Conservation (phyloP, 1,284 basidiomycete genomes). For the Trametes pubescens region DNA sequence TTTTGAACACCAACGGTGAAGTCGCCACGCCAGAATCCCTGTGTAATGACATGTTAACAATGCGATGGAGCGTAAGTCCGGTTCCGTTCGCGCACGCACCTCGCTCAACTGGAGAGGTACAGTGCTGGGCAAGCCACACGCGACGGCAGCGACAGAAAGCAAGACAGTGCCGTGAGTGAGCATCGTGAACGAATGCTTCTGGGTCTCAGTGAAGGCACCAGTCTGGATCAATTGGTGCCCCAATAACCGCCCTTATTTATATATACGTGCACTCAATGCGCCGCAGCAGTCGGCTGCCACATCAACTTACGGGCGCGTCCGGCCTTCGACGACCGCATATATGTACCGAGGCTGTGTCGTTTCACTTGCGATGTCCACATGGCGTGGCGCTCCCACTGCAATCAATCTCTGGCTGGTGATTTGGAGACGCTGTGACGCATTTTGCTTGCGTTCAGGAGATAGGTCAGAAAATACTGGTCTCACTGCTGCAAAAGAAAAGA, state of each 20-base stretch:
- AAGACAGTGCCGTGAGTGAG: constrained; percentile 4
- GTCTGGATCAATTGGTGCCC: no score
- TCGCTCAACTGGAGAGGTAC: constrained; percentile 15
- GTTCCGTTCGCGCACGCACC: neutral
- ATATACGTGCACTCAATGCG: neutral
- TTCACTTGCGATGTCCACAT: neutral
- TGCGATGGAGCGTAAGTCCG: neutral
- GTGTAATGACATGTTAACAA: neutral
- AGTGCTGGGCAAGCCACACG: constrained; percentile 5
- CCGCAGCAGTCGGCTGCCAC: neutral
- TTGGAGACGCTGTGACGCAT: no score
- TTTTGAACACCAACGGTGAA: constrained; percentile 17
- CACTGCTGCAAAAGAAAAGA: no score
- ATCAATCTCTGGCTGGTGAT: no score
- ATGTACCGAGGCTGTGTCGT: no score
- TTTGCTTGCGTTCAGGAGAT: no score
- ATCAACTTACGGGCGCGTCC: neutral
- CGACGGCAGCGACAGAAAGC: constrained; percentile 4
- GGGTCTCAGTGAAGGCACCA: neutral
- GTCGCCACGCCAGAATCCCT: constrained; percentile 24
- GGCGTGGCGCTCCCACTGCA: neutral
- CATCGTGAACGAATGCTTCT: neutral
- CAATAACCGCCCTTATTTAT: neutral
- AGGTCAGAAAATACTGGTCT: no score
- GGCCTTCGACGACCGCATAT: no score